Evolutionary conservation across 139 green algal genomes (phyloP).

Genomic region (Chlorella vulgaris): DNA sequence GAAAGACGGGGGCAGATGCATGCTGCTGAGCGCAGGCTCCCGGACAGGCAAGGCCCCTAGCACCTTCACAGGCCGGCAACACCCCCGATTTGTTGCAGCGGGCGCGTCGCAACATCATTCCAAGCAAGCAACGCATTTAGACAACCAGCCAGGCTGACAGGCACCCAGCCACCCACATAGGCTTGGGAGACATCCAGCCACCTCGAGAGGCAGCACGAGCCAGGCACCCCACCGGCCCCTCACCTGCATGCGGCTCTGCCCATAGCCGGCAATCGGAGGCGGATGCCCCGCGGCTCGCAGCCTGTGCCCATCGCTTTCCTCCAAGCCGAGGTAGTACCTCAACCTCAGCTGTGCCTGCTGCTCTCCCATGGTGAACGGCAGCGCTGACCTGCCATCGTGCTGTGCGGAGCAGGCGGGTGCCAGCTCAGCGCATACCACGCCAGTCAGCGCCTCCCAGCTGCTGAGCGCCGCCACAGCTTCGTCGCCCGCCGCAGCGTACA

Average conservation of each 20-base stretch:
- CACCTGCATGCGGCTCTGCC: conserved; percentile 30
- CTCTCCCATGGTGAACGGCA: conserved; percentile 23
- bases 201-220: no score
- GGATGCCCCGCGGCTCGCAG: not conserved
- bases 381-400: not conserved
- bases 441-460: not conserved
- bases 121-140: no score
- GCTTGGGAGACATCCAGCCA: no score
- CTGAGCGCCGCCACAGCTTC: not conserved
- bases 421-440: not conserved
- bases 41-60: no score
- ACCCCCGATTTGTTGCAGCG: no score
- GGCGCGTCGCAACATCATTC: no score
- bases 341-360: conserved; percentile 18
- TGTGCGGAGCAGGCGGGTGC: not conserved
- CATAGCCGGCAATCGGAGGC: conserved; percentile 20
- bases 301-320: not conserved
- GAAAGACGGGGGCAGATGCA: no score
- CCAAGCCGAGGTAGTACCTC: conserved; percentile 16
- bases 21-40: no score
- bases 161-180: no score
- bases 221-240: no score
- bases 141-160: no score
- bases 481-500: conserved; percentile 23
- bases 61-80: no score